phyloP scores from a whole-genome alignment of 1,284 basidiomycete genomes.

The Rhodotorula sp. region DNA sequence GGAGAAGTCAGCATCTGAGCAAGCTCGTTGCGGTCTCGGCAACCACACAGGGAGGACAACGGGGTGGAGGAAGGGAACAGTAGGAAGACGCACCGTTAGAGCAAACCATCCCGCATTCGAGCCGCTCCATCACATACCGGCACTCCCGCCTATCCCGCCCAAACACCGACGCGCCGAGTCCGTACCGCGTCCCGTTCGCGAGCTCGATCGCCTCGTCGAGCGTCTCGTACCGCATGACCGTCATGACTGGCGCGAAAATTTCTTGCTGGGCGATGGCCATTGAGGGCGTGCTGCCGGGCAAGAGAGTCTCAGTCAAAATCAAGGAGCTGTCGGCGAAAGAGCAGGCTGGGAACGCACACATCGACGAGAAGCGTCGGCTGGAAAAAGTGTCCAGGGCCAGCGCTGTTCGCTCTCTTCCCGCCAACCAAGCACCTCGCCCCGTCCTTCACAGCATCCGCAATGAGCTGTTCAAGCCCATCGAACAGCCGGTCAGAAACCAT shows the following conservation, averaged over 20 bases:
- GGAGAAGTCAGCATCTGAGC: neutral
- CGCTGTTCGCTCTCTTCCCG: constrained; percentile 56
- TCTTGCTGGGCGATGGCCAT: constrained; percentile 78
- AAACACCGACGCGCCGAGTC: constrained; percentile 91
- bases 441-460: constrained; percentile 66
- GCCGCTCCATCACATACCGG: constrained; percentile 67
- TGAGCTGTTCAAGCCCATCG: constrained; percentile 64
- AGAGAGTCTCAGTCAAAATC: too few relatives aligned
- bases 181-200: constrained; percentile 82
- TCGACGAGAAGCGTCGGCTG: constrained; percentile 79
- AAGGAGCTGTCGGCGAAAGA: constrained; percentile 50
- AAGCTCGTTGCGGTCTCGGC: too few relatives aligned
- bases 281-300: constrained; percentile 51
- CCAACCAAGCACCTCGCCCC: constrained; percentile 73
- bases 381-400: constrained; percentile 69
- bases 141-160: constrained; percentile 74
- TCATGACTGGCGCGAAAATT: constrained; percentile 82
- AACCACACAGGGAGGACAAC: neutral
- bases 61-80: constrained; percentile 12
- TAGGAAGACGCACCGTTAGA: constrained; percentile 64
- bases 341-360: constrained; percentile 51
- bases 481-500: constrained; percentile 75
- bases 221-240: constrained; percentile 75
- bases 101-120: constrained; percentile 95
- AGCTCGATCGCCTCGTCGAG: constrained; percentile 78